Base-by-base conservation (phyloP, 495 filamentous ascomycete genomes). In the Penicillium lividum region DNA sequence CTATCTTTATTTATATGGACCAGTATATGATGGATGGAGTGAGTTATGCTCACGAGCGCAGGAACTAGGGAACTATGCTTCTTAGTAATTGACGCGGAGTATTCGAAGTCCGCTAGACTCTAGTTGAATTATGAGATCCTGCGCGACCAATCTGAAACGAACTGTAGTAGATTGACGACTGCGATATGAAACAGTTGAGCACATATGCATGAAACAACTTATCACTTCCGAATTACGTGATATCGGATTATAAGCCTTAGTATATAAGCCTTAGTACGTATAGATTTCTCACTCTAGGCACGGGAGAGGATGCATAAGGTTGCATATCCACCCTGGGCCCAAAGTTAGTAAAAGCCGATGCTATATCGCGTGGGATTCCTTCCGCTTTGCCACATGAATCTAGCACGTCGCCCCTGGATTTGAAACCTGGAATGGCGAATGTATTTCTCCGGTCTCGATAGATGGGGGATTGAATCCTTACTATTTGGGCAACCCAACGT, bases 251-350 rank as follows among this genome's bases (percentile, higher is more conserved):
- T 13, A 9, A 28, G 22, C 28, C 51, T 43, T 31, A 28, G 28
- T 28, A 49, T 13, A 16, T 13, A 9, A 28, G 22, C 28, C 51
- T 43, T 31, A 28, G 28, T 28, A 49, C 28, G 0, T 3, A 40
- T 4, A 15, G 13, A 40, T 16, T 40, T n/a, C 13, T 40, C 4
- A 13, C 38, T 15, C 38, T 15, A 16, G 4, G 13, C 7, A 36
- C 8, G 18, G 34, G 10, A 22, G 36, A 53, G 51, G 51, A 53
- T 53, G 34, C 51, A 53, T 53, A 53, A 53, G 36, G 51, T 42
- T 52, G 50, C 50, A 52, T 52, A 33, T 15, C 18, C 49, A 31
- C 49, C 33, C 29, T 1, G 33, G 27, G 44, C 5, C 8, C 36
- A 7, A 16, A 28, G 4, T 30, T 5, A 34, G 18, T 18, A 42